phyloP scores from a whole-genome alignment of 2,329 filamentous ascomycete species.

The Pyrenochaeta sp. region DNA sequence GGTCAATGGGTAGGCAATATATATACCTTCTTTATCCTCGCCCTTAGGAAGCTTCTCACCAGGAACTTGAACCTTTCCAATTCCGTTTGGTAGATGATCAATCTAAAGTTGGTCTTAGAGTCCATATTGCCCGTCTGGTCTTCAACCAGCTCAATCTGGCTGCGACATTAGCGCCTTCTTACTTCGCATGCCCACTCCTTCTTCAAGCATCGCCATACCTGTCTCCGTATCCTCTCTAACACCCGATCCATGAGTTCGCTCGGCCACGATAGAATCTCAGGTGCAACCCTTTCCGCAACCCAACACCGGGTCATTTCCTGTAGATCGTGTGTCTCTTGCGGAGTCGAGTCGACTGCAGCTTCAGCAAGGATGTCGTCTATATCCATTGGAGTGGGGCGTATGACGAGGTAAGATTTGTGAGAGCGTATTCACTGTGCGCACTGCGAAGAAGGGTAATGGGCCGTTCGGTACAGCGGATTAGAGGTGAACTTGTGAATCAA shows the following conservation, averaged over 20 bases:
- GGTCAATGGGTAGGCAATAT: background rate
- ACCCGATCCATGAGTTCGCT: slow-evolving; percentile 82
- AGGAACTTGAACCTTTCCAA: slow-evolving; percentile 94
- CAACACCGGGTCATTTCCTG: slow-evolving; percentile 90
- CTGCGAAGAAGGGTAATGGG: background rate
- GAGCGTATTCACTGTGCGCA: background rate
- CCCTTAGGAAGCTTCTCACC: slow-evolving; percentile 80
- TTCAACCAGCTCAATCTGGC: slow-evolving; percentile 60
- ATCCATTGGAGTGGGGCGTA: slow-evolving; percentile 36
- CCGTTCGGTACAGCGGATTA: background rate
- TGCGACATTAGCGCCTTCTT: slow-evolving; percentile 28
- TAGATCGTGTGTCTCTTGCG: slow-evolving; percentile 74
- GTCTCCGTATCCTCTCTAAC: slow-evolving; percentile 63
- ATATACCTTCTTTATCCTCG: slow-evolving; percentile 82
- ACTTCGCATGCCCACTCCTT: background rate
- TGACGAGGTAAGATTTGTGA: background rate
- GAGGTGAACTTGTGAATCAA: background rate
- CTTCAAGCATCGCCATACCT: slow-evolving; percentile 33
- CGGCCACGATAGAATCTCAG: slow-evolving; percentile 85
- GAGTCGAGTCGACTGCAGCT: slow-evolving; percentile 55
- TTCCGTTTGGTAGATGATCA: slow-evolving; percentile 96
- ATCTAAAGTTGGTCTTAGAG: slow-evolving; percentile 87
- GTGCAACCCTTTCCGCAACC: slow-evolving; percentile 89
- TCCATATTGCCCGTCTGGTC: slow-evolving; percentile 82
- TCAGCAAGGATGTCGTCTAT: slow-evolving; percentile 63